Base-by-base conservation (phyloP, 495 filamentous ascomycete species). In the Copromyces sp. region DNA sequence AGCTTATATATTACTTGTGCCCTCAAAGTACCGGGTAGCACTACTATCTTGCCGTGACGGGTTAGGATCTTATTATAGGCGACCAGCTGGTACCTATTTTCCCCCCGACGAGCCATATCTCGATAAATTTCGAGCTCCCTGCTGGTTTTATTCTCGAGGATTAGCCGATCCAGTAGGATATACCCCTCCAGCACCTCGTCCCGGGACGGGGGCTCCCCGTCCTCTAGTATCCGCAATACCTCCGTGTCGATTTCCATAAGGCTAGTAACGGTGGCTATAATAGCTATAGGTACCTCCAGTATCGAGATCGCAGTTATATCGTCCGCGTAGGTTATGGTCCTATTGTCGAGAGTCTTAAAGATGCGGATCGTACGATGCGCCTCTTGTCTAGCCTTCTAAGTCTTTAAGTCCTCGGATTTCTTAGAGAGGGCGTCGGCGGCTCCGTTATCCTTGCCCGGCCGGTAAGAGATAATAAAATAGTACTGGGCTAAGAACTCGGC, bases 381-480 rank as follows among this genome's bases (percentile, higher is more conserved):
- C 0, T 71, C 40, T 11, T 71, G 44, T 9, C 0, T 39, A 0
- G 35, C 37, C 14, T 74, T 47, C 53, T 74, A 29, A 5, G 9
- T 68, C 8, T 40, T 53, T 0, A 74, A 4, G 4, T 74, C 61
- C 32, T 74, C 40, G 0, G 40, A 45, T 7, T 70, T 72, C 2
- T 29, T 17, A 0, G 41, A 69, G 0, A 69, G 29, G 9, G 70
- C 65, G 68, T 74, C 42, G 1, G 61, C 70, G 1, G 59, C 68
- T n/a, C n/a, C n/a, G n/a, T n/a, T n/a, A n/a, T n/a, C n/a, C n/a
- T n/a, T n/a, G n/a, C n/a, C n/a, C n/a, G 3, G 70, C 0, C 44
- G 70, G 37, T 72, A 72, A 0, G 65, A 70, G 42, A 74, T 69
- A 1, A n/a, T 16, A 16, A 74, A 74, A 44, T 71, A 5, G 41